phyloP scores from a whole-genome alignment of 2,329 filamentous ascomycete genomes.

The Dothistroma septosporum region DNA sequence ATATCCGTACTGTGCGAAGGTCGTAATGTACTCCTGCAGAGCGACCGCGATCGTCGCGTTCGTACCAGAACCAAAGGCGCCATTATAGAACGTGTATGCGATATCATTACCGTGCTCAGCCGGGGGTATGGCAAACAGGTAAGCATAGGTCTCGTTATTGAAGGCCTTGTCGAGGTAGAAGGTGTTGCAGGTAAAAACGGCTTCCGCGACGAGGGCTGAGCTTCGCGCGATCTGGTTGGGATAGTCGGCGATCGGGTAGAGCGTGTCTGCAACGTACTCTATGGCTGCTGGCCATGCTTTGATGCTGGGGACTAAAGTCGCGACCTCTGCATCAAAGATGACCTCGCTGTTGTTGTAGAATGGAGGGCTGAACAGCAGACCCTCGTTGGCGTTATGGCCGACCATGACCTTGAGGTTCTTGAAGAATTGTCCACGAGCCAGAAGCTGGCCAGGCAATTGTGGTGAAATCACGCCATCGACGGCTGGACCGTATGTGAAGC shows the following conservation, averaged over 20 bases:
- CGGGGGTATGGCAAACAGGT: conserved; percentile 52
- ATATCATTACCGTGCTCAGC: conserved; percentile 53
- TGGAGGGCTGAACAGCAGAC: conserved; percentile 42
- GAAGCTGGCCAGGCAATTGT: conserved; percentile 43
- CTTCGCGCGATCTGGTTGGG: conserved; percentile 43
- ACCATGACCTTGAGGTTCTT: conserved; percentile 44
- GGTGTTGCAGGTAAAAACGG: conserved; percentile 50
- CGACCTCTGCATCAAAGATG: conserved; percentile 29
- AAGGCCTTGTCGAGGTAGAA: conserved; percentile 48
- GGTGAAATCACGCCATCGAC: conserved; percentile 50
- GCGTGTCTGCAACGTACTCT: conserved; percentile 40
- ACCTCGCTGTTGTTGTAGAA: conserved; percentile 35
- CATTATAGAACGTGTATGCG: conserved; percentile 49
- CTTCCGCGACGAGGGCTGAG: conserved; percentile 42
- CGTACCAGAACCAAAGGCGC: background rate
- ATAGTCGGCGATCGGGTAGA: conserved; percentile 51
- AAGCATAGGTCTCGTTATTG: conserved; percentile 47
- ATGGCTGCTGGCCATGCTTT: conserved; percentile 24
- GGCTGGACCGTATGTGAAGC: conserved; percentile 44
- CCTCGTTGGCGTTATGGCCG: conserved; percentile 45
- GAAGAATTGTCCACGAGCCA: conserved; percentile 45
- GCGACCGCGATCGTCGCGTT: conserved; percentile 35
- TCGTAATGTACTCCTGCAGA: conserved; percentile 44
- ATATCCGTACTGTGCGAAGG: conserved; percentile 33
- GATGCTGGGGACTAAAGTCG: conserved; percentile 30